A percentile compares a stretch with the other conserved stretches of the same genome.
Conservation (phyloP, 2,329 filamentous ascomycete species). For the Fusarium bulbicola region DNA sequence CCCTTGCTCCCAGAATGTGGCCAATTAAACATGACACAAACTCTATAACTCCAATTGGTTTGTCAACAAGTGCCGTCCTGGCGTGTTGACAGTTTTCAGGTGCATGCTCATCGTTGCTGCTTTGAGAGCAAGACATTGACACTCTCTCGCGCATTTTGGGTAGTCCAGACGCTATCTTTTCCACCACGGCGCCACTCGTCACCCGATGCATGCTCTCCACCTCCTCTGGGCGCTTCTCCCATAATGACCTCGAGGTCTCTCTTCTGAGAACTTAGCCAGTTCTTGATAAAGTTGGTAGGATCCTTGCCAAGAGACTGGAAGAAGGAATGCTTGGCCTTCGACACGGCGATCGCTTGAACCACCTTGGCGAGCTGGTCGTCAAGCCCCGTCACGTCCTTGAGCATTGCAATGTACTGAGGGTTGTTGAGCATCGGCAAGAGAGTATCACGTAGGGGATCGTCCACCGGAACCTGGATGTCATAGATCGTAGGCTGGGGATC, state of each 20-base stretch:
- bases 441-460: conserved; percentile 79
- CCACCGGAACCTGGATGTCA: conserved; percentile 84
- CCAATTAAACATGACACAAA: conserved; percentile 34
- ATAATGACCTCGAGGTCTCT: conserved; percentile 88
- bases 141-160: conserved; percentile 68
- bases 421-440: conserved; percentile 74
- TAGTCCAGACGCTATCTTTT: conserved; percentile 63
- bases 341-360: conserved; percentile 82
- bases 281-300: conserved; percentile 82
- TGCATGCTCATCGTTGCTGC: conserved; percentile 53
- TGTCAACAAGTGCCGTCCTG: conserved; percentile 1
- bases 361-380: conserved; percentile 89
- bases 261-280: conserved; percentile 92
- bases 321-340: conserved; percentile 91
- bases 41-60: conserved; percentile 36
- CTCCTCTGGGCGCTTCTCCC: conserved; percentile 77
- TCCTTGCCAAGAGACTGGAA: conserved; percentile 81
- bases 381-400: conserved; percentile 78
- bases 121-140: conserved; percentile 69
- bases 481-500: conserved; percentile 83
- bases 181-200: conserved; percentile 76
- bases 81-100: not conserved
- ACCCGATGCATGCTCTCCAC: conserved; percentile 62
- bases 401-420: conserved; percentile 73
- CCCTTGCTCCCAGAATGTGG: conserved; percentile 30